Base-by-base conservation (phyloP, 1,284 basidiomycete genomes). In the Mycosarcoma mackinlayi region DNA sequence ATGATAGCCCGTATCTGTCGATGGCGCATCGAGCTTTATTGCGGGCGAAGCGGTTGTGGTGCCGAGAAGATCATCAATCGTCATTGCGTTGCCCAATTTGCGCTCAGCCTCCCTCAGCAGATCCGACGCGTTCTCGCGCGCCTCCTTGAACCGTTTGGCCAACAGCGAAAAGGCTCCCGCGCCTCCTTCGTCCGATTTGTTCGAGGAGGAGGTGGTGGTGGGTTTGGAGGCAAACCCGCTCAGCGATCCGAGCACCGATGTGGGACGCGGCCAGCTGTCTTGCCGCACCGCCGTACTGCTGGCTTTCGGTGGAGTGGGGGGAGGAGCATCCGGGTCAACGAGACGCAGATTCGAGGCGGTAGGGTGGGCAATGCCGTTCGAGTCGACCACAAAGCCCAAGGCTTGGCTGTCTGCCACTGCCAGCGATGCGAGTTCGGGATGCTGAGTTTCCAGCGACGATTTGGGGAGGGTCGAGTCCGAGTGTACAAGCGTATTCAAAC, bases 1-100 rank as follows among this genome's bases (percentile, higher is more conserved):
- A n/a, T n/a, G n/a, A n/a, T n/a, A n/a, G n/a, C n/a, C n/a, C n/a
- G n/a, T 41, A 9, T 58, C 53, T 6, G 14, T 10, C 9, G 54
- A 45, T 3, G 40, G 31, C n/a, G 48, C 54, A 23, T 68, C 46
- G 9, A 68, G 30, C 21, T 41, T 28, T 27, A 68, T 68, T 9
- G n/a, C 18, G 21, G 5, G 35, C 6, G n/a, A 6, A 7, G 35
- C 4, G 13, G 35, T 19, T 3, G 34, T 28, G 49, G 45, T 8
- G 25, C 49, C 45, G 1, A 71, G 35, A 3, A 72, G 39, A 2
- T 72, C 69, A 14, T 72, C 69, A 14, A 72, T 54, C 19, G 60
- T 64, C 64, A 72, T 63, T 10, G 69, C 69, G 21, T 59, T 66
- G 19, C 69, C 69, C 10, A 72, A 39, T 18, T 67, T 66, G 8